phyloP scores from a whole-genome alignment of 1,284 basidiomycete genomes.

The Ceratobasidium papillatum region DNA sequence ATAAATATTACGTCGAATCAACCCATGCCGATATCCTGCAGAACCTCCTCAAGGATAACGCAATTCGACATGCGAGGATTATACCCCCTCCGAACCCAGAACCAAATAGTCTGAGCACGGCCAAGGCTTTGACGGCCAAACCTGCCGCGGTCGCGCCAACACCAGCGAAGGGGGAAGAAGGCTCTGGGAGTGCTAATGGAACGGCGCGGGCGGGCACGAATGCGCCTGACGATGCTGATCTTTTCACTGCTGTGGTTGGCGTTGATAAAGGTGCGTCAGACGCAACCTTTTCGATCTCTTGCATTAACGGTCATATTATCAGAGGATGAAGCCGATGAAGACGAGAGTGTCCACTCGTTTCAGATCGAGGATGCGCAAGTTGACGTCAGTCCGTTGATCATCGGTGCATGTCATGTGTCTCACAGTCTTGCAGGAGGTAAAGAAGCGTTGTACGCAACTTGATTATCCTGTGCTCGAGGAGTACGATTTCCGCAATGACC shows the following conservation, averaged over 20 bases:
- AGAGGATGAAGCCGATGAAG: constrained; percentile 93
- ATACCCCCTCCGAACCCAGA: constrained; percentile 64
- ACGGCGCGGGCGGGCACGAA: constrained; percentile 51
- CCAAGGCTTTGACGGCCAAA: constrained; percentile 44
- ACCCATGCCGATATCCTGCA: constrained; percentile 92
- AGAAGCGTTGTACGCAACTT: constrained; percentile 91
- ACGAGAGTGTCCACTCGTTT: constrained; percentile 94
- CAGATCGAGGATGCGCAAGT: constrained; percentile 92
- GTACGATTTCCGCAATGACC: constrained; percentile 97
- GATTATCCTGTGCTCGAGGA: constrained; percentile 97
- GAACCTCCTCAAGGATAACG: constrained; percentile 81
- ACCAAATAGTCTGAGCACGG: background rate
- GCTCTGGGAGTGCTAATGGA: constrained; percentile 51
- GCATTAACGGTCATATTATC: constrained; percentile 39
- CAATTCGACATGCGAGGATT: constrained; percentile 84
- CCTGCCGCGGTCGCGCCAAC: constrained; percentile 28
- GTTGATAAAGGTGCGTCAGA: constrained; percentile 79
- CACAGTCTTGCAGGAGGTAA: constrained; percentile 71
- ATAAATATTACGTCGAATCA: constrained; percentile 95
- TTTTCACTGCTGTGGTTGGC: constrained; percentile 92
- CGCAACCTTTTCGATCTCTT: background rate
- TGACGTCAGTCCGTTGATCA: constrained; percentile 65
- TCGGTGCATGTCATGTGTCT: constrained; percentile 8
- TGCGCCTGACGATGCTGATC: constrained; percentile 67
- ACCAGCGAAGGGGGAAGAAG: constrained; percentile 66